Percentiles rank a stretch among this genome's conserved stretches.
Evolutionary conservation across 2,329 filamentous ascomycete species (phyloP).

Genomic region (Verticillium nubilum): DNA sequence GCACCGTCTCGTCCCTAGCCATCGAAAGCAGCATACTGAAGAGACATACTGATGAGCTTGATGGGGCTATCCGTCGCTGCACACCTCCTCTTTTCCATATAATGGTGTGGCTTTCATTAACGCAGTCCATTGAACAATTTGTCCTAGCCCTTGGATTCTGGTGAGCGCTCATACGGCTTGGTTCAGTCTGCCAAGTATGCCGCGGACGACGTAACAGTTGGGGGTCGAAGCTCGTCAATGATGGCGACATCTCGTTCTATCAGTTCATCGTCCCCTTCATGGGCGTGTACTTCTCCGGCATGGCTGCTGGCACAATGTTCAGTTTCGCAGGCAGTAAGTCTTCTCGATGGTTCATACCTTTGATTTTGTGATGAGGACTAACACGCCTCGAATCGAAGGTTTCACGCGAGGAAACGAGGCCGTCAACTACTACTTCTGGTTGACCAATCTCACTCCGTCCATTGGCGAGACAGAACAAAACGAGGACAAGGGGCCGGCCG

Average conservation of each 20-base stretch:
- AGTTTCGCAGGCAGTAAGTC: slow-evolving; percentile 4
- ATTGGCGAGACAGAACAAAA: not conserved
- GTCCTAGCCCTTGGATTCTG: slow-evolving; percentile 29
- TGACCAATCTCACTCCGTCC: slow-evolving; percentile 15
- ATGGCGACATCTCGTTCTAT: not conserved
- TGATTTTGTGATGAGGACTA: too few relatives aligned
- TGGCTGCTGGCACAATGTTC: not conserved
- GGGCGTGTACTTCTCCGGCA: slow-evolving; percentile 21
- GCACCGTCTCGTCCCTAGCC: slow-evolving; percentile 34
- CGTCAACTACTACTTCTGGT: slow-evolving; percentile 31
- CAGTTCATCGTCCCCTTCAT: slow-evolving; percentile 22
- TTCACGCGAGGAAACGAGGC: slow-evolving; percentile 32
- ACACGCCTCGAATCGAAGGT: too few relatives aligned
- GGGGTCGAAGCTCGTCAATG: not conserved
- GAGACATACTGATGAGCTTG: slow-evolving; percentile 26
- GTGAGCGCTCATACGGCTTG: slow-evolving; percentile 13
- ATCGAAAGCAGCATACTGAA: slow-evolving; percentile 27
- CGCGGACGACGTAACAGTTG: not conserved
- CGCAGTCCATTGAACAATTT: slow-evolving; percentile 23
- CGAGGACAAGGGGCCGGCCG: not conserved
- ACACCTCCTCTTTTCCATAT: slow-evolving; percentile 12
- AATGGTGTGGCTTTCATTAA: slow-evolving; percentile 18
- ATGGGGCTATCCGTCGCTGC: slow-evolving; percentile 13
- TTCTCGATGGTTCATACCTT: not conserved
- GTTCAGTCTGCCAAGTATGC: too few relatives aligned